Percentiles rank a stretch among this genome's conserved stretches.
phyloP scores from a whole-genome alignment of 208 protist genomes.

The Trypanosoma grayi region DNA sequence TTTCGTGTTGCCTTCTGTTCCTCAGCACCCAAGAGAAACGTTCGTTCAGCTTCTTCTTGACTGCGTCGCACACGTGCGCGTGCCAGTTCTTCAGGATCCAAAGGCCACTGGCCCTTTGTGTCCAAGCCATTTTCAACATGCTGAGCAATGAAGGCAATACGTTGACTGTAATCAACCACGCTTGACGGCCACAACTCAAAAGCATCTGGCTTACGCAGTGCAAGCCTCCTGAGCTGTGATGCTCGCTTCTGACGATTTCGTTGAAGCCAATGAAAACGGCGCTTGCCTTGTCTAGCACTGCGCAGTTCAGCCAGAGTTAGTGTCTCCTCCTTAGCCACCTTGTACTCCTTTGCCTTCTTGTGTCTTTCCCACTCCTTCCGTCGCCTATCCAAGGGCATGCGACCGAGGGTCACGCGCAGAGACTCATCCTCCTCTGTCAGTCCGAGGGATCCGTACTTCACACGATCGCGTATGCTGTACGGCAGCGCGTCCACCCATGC shows the following conservation, averaged over 20 bases:
- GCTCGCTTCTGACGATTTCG: conserved; percentile 74
- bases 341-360: conserved; percentile 75
- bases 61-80: conserved; percentile 50
- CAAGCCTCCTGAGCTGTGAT: conserved; percentile 54
- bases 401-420: conserved; percentile 68
- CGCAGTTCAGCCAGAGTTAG: conserved; percentile 76
- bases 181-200: conserved; percentile 72
- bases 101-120: conserved; percentile 77
- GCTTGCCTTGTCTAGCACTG: conserved; percentile 69
- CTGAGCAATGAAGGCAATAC: conserved; percentile 84
- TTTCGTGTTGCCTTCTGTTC: conserved; percentile 40
- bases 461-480: conserved; percentile 80
- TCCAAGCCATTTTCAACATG: conserved; percentile 85
- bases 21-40: conserved; percentile 54
- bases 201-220: conserved; percentile 69
- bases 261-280: conserved; percentile 86
- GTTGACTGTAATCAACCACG: conserved; percentile 77
- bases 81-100: conserved; percentile 52
- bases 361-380: conserved; percentile 69
- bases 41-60: conserved; percentile 56
- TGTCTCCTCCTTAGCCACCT: conserved; percentile 62
- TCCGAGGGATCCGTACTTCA: conserved; percentile 86
- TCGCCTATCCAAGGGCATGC: conserved; percentile 65
- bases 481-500: conserved; percentile 82
- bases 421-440: conserved; percentile 88